Base-by-base conservation (phyloP, 2,329 filamentous ascomycete genomes). In the Pseudogymnoascus sp. region DNA sequence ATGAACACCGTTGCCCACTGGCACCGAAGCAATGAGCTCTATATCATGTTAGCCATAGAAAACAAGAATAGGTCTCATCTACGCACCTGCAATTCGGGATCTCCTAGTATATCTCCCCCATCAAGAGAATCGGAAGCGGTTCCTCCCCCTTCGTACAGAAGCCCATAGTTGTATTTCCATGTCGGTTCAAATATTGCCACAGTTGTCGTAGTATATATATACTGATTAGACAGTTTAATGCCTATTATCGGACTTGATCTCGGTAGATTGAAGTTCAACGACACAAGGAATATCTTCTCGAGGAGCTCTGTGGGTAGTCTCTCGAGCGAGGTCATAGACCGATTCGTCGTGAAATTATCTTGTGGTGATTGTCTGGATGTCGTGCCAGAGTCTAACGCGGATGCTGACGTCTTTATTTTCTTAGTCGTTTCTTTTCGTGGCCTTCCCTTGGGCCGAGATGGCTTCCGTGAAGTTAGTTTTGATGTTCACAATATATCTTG, bases 241-340 rank as follows among this genome's bases (percentile, higher is more conserved):
- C 66, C 67, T 60, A 74, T 67, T 5, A 69, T 62, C 14, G 70
- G 71, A 62, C 72, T 73, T 14, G 70, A 63, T 56, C 64, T 65
- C 16, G 72, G 69, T 31, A 74, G 63, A 40, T 66, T 65, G 16
- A 71, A 40, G 60, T 73, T 73, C 64, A 72, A 49, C 37, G 67
- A 67, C 46, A 66, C 65, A 12, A 72, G 63, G 59, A 70, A 73
- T 28, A 74, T 68, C 7, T 60, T 65, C 60, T 72, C 68, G 1
- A 74, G 62, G 5, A 74, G 59, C 62, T 74, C 72, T 0, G 64
- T 67, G 2, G 72, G 72, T 5, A 73, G 65, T 31, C 63, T 70
- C 61, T 74, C 72, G 3, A 74, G 65, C 6, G 21, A 34, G 2
- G 70, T 69, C 69, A 71, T 72, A 53, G 69, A 70, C 5, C 64